These are phyloP conservation scores for Ogataea philodendri DNA, from an alignment of 805 yeast species.

Conservation along the genomic window DNA sequence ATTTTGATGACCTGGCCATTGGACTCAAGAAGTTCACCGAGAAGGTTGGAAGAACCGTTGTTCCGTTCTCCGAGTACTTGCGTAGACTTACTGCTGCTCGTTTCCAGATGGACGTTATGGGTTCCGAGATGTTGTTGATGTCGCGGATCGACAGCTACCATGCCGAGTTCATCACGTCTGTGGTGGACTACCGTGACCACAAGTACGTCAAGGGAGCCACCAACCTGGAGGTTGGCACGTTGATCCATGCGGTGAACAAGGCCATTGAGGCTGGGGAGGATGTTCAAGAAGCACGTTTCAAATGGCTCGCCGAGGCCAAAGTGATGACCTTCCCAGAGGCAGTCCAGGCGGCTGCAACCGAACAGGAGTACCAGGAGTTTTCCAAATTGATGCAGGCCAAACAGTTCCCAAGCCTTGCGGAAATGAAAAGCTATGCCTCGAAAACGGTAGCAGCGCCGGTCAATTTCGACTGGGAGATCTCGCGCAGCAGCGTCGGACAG, in stretches of 20 bases:
- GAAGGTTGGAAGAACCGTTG: constrained; percentile 58
- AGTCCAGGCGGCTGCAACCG: constrained; percentile 34
- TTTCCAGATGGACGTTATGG: constrained; percentile 66
- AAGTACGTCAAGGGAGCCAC: constrained; percentile 51
- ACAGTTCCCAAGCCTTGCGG: constrained; percentile 24
- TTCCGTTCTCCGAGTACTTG: constrained; percentile 56
- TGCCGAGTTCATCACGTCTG: constrained; percentile 48
- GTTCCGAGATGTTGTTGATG: constrained; percentile 53
- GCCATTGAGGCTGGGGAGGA: constrained; percentile 42
- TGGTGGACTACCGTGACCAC: constrained; percentile 57
- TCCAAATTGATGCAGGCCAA: constrained; percentile 7
- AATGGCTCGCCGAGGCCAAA: constrained; percentile 45
- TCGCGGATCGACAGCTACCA: constrained; percentile 63
- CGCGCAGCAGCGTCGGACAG: constrained; percentile 58
- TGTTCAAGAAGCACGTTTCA: constrained; percentile 36
- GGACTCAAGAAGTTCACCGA: constrained; percentile 70
- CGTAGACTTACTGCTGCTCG: constrained; percentile 55
- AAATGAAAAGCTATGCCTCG: constrained; percentile 17
- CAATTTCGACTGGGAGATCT: constrained; percentile 58
- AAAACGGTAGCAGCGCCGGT: constrained; percentile 34
- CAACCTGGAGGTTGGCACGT: constrained; percentile 35
- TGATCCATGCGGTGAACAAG: constrained; percentile 43
- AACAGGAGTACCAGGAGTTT: constrained; percentile 17
- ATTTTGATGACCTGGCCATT: constrained; percentile 60
- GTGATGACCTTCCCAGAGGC: constrained; percentile 52